Conservation (phyloP, 371 early-diverging fungal species). For the Choanephora cucurbitarum region DNA sequence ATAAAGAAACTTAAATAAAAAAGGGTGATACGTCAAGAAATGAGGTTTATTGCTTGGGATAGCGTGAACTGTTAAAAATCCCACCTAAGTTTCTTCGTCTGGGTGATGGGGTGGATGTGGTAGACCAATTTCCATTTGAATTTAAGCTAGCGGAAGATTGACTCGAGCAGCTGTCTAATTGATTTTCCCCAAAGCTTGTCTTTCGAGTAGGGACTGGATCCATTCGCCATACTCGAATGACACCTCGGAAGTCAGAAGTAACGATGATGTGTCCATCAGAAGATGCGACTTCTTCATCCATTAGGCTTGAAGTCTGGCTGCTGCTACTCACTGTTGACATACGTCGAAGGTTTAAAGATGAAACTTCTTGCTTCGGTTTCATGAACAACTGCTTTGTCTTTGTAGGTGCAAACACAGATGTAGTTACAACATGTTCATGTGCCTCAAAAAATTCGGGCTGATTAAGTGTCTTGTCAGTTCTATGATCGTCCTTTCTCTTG, state of each 20-base stretch:
- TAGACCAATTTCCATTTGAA: not conserved
- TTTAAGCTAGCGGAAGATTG: not conserved
- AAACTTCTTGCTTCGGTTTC: constrained; percentile 45
- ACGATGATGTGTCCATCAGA: constrained; percentile 61
- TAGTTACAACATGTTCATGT: constrained; percentile 57
- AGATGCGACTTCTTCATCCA: constrained; percentile 22
- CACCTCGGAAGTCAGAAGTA: constrained; percentile 58
- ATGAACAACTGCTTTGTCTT: constrained; percentile 57
- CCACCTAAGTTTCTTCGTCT: constrained; percentile 13
- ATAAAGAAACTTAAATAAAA: not conserved
- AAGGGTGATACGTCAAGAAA: not conserved
- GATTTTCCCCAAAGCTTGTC: not conserved
- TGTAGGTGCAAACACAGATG: constrained; percentile 63
- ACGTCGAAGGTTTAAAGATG: constrained; percentile 16
- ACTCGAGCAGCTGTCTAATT: not conserved
- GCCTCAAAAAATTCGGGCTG: constrained; percentile 46
- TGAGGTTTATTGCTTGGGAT: constrained; percentile 1
- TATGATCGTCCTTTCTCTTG: constrained; percentile 17
- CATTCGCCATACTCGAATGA: constrained; percentile 65
- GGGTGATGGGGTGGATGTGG: constrained; percentile 6
- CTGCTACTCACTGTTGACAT: constrained; percentile 15
- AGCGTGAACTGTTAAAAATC: not conserved
- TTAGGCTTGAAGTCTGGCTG: not conserved
- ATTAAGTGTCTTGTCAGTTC: constrained; percentile 22
- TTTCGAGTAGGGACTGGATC: constrained; percentile 35